phyloP scores from a whole-genome alignment of 805 yeast genomes.

The Candida insectorum region DNA sequence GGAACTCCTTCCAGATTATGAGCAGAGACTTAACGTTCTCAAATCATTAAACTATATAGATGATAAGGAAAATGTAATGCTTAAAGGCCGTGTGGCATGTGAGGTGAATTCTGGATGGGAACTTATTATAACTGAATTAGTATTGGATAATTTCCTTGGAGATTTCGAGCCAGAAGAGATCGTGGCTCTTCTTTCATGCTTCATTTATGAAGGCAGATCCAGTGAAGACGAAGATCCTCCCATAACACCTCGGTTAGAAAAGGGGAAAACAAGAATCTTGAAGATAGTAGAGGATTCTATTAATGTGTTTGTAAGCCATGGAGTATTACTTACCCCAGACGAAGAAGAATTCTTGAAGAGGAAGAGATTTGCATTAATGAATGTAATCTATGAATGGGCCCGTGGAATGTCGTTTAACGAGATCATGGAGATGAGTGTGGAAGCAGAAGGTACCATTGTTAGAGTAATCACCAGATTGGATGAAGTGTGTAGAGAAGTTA shows the following conservation, averaged over 20 bases:
- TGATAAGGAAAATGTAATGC: constrained; percentile 64
- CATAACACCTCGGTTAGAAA: constrained; percentile 77
- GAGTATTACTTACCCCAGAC: constrained; percentile 74
- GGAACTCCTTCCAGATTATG: constrained; percentile 89
- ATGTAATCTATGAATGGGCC: constrained; percentile 98
- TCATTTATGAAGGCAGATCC: constrained; percentile 85
- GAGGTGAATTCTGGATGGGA: constrained; percentile 93
- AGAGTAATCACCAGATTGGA: constrained; percentile 92
- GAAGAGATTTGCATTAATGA: constrained; percentile 84
- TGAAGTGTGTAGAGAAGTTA: constrained; percentile 92
- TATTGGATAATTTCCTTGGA: constrained; percentile 87
- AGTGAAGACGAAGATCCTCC: constrained; percentile 60
- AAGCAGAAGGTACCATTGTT: constrained; percentile 95
- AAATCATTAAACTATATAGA: constrained; percentile 81
- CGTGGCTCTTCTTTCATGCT: constrained; percentile 88
- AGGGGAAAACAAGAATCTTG: constrained; percentile 60
- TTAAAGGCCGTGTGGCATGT: constrained; percentile 85
- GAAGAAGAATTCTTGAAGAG: constrained; percentile 81
- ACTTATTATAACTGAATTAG: constrained; percentile 79
- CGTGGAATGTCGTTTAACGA: constrained; percentile 87
- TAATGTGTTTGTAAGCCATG: constrained; percentile 59
- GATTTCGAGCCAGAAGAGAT: constrained; percentile 95
- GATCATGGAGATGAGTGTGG: constrained; percentile 83
- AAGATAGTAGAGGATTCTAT: constrained; percentile 66
- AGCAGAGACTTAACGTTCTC: constrained; percentile 78